These are phyloP conservation scores for Mortierella sp. DNA, from an alignment of 371 early-diverging fungal species.

Conservation along the genomic window DNA sequence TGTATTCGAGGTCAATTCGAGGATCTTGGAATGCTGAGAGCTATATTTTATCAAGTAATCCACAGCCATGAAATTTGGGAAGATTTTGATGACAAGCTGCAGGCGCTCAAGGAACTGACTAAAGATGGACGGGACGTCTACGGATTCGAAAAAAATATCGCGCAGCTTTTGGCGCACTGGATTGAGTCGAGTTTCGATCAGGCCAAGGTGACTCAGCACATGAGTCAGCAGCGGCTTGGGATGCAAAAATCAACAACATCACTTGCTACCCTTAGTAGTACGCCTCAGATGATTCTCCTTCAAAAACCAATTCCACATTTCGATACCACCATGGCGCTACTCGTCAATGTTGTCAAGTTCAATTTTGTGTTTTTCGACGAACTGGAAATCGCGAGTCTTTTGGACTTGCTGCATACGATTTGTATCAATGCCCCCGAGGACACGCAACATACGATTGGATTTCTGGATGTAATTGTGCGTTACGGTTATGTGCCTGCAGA, in stretches of 20 bases:
- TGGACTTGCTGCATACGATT: constrained; percentile 65
- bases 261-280: constrained; percentile 45
- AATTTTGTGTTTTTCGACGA: constrained; percentile 78
- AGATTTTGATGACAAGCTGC: constrained; percentile 70
- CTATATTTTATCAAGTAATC: constrained; percentile 71
- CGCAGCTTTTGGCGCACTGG: constrained; percentile 69
- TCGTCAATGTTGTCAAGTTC: constrained; percentile 75
- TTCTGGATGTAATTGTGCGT: constrained; percentile 78
- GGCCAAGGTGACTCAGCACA: constrained; percentile 43
- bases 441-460: constrained; percentile 66
- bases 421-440: constrained; percentile 64
- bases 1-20: constrained; percentile 74
- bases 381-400: constrained; percentile 67
- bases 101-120: constrained; percentile 68
- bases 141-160: constrained; percentile 79
- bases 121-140: constrained; percentile 81
- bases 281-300: constrained; percentile 41
- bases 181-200: constrained; percentile 60
- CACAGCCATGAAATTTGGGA: constrained; percentile 67
- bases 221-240: constrained; percentile 44
- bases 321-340: constrained; percentile 66
- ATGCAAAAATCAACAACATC: constrained; percentile 55
- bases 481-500: constrained; percentile 76
- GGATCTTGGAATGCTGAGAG: constrained; percentile 75
- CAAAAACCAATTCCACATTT: constrained; percentile 59